Conservation (phyloP, 768 basidiomycete genomes). For the Favolaschia claudopus region DNA sequence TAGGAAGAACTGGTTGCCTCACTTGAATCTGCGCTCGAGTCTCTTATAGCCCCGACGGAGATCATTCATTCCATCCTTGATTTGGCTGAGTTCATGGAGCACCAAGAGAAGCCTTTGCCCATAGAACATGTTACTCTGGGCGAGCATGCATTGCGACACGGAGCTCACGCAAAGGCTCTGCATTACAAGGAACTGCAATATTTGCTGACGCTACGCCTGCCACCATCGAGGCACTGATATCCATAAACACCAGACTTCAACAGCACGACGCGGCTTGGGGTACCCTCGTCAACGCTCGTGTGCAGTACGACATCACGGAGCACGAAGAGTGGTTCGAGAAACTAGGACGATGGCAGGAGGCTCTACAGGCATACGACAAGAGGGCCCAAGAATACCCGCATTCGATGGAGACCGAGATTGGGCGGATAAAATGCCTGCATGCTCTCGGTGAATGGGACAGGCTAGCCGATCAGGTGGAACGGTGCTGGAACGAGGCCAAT, state of each 20-base stretch:
- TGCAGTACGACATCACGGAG: slow-evolving; percentile 88
- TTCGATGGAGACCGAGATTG: slow-evolving; percentile 80
- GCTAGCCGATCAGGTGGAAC: slow-evolving; percentile 84
- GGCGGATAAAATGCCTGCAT: slow-evolving; percentile 94
- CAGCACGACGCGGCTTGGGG: slow-evolving; percentile 99
- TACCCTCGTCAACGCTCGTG: slow-evolving; percentile 87
- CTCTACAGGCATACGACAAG: slow-evolving; percentile 83
- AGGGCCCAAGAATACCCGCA: slow-evolving; percentile 79
- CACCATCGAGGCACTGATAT: slow-evolving; percentile 93
- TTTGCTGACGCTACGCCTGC: slow-evolving; percentile 90
- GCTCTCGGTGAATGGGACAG: slow-evolving; percentile 98
- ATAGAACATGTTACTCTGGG: slow-evolving; percentile 94
- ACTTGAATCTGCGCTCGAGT: slow-evolving; percentile 86
- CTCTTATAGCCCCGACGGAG: slow-evolving; percentile 80
- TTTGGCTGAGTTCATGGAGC: slow-evolving; percentile 98
- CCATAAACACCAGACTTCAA: slow-evolving; percentile 95
- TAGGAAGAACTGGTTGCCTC: slow-evolving; percentile 95
- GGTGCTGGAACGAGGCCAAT: slow-evolving; percentile 84
- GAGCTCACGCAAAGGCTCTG: slow-evolving; percentile 95
- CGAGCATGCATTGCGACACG: slow-evolving; percentile 91
- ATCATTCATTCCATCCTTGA: slow-evolving; percentile 91
- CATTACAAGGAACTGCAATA: slow-evolving; percentile 98
- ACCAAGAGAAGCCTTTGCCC: slow-evolving; percentile 94
- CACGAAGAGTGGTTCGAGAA: slow-evolving; percentile 99
- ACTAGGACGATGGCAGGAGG: slow-evolving; percentile 95